Evolutionary conservation across 2,329 filamentous ascomycete genomes (phyloP).

Genomic region (Exophiala sp.): DNA sequence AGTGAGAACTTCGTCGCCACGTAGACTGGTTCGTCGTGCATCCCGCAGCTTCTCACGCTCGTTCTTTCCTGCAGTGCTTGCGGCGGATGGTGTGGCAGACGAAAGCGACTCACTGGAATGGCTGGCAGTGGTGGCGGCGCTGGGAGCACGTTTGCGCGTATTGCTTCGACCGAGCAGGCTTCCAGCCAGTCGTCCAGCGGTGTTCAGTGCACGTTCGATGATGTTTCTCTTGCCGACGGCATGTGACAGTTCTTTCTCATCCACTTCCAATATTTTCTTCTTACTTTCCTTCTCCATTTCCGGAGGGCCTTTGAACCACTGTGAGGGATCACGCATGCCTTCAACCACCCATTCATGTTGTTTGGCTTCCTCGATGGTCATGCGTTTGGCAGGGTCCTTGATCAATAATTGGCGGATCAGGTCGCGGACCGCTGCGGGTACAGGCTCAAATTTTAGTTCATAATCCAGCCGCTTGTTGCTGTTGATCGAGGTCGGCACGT

Average conservation of each 20-base stretch:
- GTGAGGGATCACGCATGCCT: constrained; percentile 65
- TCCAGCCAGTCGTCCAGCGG: constrained; percentile 56
- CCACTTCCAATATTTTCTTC: constrained; percentile 76
- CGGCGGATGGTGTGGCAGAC: constrained; percentile 51
- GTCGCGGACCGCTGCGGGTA: constrained; percentile 74
- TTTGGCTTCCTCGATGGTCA: constrained; percentile 86
- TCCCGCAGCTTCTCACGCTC: constrained; percentile 35
- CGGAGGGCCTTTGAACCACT: constrained; percentile 93
- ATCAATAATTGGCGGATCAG: constrained; percentile 71
- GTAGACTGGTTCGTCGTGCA: constrained; percentile 50
- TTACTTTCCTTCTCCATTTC: constrained; percentile 73
- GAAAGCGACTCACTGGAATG: constrained; percentile 51
- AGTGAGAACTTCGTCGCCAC: constrained; percentile 53
- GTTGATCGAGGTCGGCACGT: constrained; percentile 45
- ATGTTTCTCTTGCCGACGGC: constrained; percentile 87
- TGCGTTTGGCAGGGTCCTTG: constrained; percentile 84
- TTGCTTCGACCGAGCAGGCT: constrained; percentile 49
- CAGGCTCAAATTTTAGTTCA: constrained; percentile 75
- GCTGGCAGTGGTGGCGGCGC: constrained; percentile 48
- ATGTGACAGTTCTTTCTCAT: constrained; percentile 79
- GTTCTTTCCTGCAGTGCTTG: constrained; percentile 51
- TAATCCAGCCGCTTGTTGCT: constrained; percentile 69
- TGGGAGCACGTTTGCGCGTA: constrained; percentile 48
- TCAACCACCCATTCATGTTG: constrained; percentile 85
- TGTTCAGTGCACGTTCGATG: constrained; percentile 63